A percentile compares a stretch with the other conserved stretches of the same genome.
Conservation (phyloP, 495 filamentous ascomycete species). For the Xylaria sp. region DNA sequence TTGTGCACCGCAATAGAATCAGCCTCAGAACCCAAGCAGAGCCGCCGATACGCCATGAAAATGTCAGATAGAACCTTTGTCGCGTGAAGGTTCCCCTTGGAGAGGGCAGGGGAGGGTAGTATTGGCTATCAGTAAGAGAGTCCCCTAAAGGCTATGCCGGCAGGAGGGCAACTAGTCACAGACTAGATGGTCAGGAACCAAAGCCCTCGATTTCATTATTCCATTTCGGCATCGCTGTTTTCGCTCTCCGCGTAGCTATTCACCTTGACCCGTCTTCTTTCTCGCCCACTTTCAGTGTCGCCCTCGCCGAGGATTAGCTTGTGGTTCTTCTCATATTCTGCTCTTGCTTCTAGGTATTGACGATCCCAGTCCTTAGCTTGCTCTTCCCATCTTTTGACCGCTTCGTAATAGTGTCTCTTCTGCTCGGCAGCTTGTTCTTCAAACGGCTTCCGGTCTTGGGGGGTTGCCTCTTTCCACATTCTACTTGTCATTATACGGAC, state of each 20-base stretch:
- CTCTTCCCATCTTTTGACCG: slow-evolving; percentile 63
- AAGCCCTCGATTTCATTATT: not conserved
- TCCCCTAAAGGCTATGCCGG: not conserved
- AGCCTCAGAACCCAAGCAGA: not conserved
- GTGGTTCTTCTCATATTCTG: slow-evolving; percentile 67
- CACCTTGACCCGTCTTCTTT: slow-evolving; percentile 42
- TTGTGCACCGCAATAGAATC: not conserved
- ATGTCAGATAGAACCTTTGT: not conserved
- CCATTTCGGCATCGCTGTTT: slow-evolving; percentile 38
- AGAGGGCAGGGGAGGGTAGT: not conserved
- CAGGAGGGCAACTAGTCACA: not conserved
- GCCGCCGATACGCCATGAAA: slow-evolving; percentile 10
- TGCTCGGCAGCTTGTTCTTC: slow-evolving; percentile 72
- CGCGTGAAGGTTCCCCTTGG: not conserved
- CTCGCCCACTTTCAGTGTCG: slow-evolving; percentile 35
- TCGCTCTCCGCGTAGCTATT: slow-evolving; percentile 51
- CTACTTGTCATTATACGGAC: slow-evolving; percentile 81
- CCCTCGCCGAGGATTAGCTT: slow-evolving; percentile 47
- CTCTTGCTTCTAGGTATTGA: slow-evolving; percentile 63
- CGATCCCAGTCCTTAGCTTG: slow-evolving; percentile 73
- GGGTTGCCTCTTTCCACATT: slow-evolving; percentile 83
- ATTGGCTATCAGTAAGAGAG: not conserved
- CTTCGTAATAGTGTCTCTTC: slow-evolving; percentile 66
- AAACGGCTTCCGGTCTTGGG: slow-evolving; percentile 75
- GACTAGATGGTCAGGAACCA: not conserved